Evolutionary conservation across 177 flowering plant species (phyloP), one percentile per base, ranked within the genome.

Genomic region (Telopea speciosissima): DNA sequence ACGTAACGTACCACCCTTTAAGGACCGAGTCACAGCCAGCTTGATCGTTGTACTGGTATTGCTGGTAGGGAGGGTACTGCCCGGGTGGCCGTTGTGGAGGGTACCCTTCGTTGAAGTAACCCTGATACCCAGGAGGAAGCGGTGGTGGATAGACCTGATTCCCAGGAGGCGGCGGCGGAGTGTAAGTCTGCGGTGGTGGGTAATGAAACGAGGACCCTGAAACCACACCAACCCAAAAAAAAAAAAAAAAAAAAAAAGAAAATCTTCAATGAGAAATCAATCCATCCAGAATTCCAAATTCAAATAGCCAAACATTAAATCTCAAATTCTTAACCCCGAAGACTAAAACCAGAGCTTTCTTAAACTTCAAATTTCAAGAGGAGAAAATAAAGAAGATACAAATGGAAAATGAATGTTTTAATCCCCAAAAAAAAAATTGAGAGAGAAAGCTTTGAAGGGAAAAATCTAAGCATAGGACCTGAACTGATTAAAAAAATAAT

Each of bases 81-180:
- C 21, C 24, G 61, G 24, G 61, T 56, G 61, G 59, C 0, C n/a
- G 59, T 16, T 12, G 61, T 56, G 79, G 79, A 36, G 81, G 83
- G 66, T 80, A 80, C 19, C 79, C 82, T 33, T 71, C 81, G 59
- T 76, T 64, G 62, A 77, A 81, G 73, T 81, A 81, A 5, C 79
- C 83, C 60, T 83, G 84, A 54, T 83, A 83, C 11, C 83, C 77
- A 42, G 70, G 75, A 24, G 64, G 77, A 62, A 67, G 74, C 16
- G 72, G 65, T 45, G 69, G 72, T 58, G 75, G 67, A 24, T 70
- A 65, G 5, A 70, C 75, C n/a, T 71, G 73, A 71, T 24, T 17
- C 25, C 70, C 62, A n/a, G 60, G 72, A 40, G 24, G 61, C n/a
- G 59, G 74, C 5, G 71, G 74, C 21, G 72, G 72, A 16, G 70